phyloP scores from a whole-genome alignment of 257 asterid species.

The Paulownia fortunei region DNA sequence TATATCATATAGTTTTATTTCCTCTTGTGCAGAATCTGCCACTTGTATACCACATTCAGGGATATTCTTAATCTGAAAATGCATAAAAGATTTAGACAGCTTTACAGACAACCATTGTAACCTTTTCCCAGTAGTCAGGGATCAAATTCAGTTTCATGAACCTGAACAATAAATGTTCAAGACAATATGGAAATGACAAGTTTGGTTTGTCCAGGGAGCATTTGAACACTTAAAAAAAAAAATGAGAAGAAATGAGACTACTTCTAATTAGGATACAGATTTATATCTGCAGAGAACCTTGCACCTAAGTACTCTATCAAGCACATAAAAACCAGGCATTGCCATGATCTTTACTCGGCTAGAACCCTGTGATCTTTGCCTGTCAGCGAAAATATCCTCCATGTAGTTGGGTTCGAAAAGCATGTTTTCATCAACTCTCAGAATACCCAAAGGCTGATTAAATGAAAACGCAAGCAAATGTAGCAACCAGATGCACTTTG shows the following conservation, averaged over 20 bases:
- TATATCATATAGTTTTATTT: background rate
- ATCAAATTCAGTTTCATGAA: background rate
- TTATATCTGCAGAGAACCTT: constrained; percentile 87
- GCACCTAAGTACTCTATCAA: constrained; percentile 75
- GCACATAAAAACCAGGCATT: constrained; percentile 92
- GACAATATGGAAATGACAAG: constrained; percentile 2
- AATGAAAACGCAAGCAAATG: constrained; percentile 93
- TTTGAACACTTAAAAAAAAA: background rate
- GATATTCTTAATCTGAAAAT: background rate
- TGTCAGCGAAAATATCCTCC: constrained; percentile 77
- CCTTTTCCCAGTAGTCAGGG: background rate
- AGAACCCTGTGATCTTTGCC: constrained; percentile 57
- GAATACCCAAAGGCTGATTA: constrained; percentile 52
- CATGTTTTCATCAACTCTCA: constrained; percentile 71
- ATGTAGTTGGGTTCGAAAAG: constrained; percentile 64
- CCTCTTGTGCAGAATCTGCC: background rate
- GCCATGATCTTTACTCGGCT: constrained; percentile 83
- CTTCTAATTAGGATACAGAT: constrained; percentile 32
- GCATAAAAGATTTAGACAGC: background rate
- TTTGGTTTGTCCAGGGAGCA: background rate
- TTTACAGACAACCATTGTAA: background rate
- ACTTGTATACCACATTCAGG: background rate
- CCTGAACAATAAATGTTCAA: background rate
- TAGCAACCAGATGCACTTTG: constrained; percentile 91
- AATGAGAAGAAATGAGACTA: background rate